These are phyloP conservation scores for Bipolaris sorokiniana DNA, from an alignment of 2,329 filamentous ascomycete species.

Conservation along the genomic window DNA sequence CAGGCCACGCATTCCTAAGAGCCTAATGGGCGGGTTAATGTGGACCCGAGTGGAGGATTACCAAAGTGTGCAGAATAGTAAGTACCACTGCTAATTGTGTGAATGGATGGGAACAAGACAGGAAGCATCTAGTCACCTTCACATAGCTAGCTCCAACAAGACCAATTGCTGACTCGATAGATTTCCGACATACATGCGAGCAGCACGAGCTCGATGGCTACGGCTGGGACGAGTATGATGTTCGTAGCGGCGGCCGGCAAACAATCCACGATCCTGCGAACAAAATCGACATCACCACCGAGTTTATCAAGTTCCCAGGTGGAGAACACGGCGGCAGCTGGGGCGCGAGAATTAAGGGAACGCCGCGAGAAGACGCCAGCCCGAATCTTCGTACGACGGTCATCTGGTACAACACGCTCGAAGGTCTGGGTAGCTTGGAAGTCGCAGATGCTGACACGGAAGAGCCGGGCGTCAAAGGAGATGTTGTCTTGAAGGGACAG, in stretches of 20 bases:
- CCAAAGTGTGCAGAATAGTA: constrained; percentile 75
- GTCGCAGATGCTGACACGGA: constrained; percentile 59
- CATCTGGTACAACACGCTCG: constrained; percentile 81
- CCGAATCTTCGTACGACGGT: constrained; percentile 74
- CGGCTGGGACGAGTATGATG: constrained; percentile 97
- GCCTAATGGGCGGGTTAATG: constrained; percentile 80
- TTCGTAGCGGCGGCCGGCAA: constrained; percentile 83
- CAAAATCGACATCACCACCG: constrained; percentile 85
- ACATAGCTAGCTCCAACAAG: not conserved
- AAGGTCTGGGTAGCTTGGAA: constrained; percentile 73
- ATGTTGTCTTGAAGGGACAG: constrained; percentile 73
- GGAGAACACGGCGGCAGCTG: constrained; percentile 87
- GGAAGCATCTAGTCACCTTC: not conserved
- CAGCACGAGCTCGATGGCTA: constrained; percentile 96
- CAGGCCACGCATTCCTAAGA: constrained; percentile 79
- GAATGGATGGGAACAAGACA: not conserved
- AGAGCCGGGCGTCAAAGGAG: constrained; percentile 60
- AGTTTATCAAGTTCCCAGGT: constrained; percentile 91
- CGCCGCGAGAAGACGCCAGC: constrained; percentile 71
- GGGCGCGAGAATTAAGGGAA: constrained; percentile 86
- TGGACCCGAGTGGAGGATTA: constrained; percentile 89
- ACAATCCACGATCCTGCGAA: constrained; percentile 91
- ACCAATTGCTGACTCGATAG: constrained; percentile 55
- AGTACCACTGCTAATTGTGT: constrained; percentile 40
- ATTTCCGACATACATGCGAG: constrained; percentile 92